These are phyloP conservation scores for Pholiota adiposa DNA, from an alignment of 1,284 basidiomycete species.

Conservation along the genomic window DNA sequence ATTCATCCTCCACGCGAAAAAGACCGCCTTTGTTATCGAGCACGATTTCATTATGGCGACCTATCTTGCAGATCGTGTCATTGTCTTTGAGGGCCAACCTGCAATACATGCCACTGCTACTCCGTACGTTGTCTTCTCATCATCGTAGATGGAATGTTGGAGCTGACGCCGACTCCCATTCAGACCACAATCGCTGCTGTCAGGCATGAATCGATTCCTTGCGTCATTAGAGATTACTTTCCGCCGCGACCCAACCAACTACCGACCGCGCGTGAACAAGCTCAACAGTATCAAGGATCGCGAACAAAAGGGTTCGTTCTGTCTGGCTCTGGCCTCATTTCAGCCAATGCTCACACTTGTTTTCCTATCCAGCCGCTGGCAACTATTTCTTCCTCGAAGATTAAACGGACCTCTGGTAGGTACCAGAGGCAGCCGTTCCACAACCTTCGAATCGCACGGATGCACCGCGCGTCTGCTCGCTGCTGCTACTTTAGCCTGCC, in stretches of 20 bases:
- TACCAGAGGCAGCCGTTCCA: neutral
- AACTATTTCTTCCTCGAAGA: constrained; percentile 94
- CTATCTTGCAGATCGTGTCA: constrained; percentile 96
- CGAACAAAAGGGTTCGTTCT: constrained; percentile 85
- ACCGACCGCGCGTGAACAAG: constrained; percentile 94
- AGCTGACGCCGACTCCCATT: constrained; percentile 10
- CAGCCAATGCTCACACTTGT: constrained; percentile 9
- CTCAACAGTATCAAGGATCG: constrained; percentile 90
- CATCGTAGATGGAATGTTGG: too few species aligned
- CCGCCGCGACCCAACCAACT: constrained; percentile 95
- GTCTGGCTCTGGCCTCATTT: neutral
- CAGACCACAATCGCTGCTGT: constrained; percentile 82
- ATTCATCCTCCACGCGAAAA: constrained; percentile 93
- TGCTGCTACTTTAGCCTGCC: neutral
- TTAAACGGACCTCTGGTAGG: constrained; percentile 33
- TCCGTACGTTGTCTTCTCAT: constrained; percentile 57
- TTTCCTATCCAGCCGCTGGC: constrained; percentile 57
- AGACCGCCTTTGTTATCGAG: constrained; percentile 97
- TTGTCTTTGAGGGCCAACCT: constrained; percentile 91
- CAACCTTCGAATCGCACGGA: neutral
- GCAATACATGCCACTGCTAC: constrained; percentile 84
- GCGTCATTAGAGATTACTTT: constrained; percentile 94
- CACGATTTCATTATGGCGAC: constrained; percentile 99
- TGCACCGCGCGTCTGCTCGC: neutral
- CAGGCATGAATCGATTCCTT: constrained; percentile 93